Evolutionary conservation across 805 yeast species (phyloP), one percentile per base, ranked within the genome.

Genomic region (Saccharomycopsis amapae): DNA sequence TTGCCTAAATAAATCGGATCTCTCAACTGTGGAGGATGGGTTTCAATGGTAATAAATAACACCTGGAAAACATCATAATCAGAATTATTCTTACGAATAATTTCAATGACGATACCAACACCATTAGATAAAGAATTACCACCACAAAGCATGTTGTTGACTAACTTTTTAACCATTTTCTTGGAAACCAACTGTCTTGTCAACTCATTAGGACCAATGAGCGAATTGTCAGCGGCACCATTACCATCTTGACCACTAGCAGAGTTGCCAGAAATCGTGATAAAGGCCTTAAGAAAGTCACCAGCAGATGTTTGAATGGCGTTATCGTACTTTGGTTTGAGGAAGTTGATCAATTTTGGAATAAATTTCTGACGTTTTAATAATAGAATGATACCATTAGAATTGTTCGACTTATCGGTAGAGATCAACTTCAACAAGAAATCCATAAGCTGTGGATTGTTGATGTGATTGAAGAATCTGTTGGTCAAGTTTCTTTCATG

Each of bases 1-100:
- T 85, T 81, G 2, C 98, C 98, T 46, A 93, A 66, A 59, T 86
- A 93, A 23, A 93, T 84, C 3, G 97, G 95, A 62, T 93, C 98
- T 50, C 97, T 72, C 33, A 90, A 79, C 13, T 81, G 79, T 5
- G 98, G 97, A 4, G 97, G 97, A 57, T 89, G 93, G 20, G 89
- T 79, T 48, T 88, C 94, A 50, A 84, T 62, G 1, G 95, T 79
- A 36, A 85, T 81, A 62, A 79, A 81, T 55, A 85, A 67, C 19
- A 94, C 94, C 48, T 95, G 94, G 40, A 85, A 83, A 40, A 78
- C 72, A 64, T 93, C 98, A 63, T 93, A 93, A 62, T 93, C 98
- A 0, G 96, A 86, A 59, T 93, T 93, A 61, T 93, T 93, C 61
- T 93, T 93, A 58, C 98, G 76, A 48, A 93, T 93, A 35, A 93